A percentile compares a stretch with the other conserved stretches of the same genome.
Evolutionary conservation across 2,329 filamentous ascomycete genomes (phyloP).

Genomic region (Aspergillus novofumigatus): DNA sequence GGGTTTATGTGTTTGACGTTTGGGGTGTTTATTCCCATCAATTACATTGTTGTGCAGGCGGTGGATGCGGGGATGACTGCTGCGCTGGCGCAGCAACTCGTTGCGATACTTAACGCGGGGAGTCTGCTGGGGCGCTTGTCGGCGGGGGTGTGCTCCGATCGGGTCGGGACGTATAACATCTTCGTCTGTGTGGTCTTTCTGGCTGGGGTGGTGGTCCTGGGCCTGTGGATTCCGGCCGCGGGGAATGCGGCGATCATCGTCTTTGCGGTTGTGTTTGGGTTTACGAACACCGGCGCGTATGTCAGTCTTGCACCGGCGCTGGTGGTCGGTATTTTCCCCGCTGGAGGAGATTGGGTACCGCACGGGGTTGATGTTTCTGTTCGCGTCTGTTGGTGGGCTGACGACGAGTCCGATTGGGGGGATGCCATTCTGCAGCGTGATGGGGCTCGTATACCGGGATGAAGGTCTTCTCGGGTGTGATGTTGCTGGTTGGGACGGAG

Average conservation of each 20-base stretch:
- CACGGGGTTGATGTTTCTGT: constrained; percentile 57
- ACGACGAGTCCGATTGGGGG: constrained; percentile 65
- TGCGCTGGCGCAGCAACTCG: constrained; percentile 14
- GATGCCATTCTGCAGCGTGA: constrained; percentile 51
- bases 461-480: constrained; percentile 61
- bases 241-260: constrained; percentile 55
- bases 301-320: constrained; percentile 58
- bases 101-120: constrained; percentile 18
- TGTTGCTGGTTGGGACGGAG: constrained; percentile 38
- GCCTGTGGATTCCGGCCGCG: constrained; percentile 27
- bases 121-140: constrained; percentile 19
- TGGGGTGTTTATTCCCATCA: constrained; percentile 27
- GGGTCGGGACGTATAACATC: constrained; percentile 16
- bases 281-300: constrained; percentile 61
- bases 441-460: constrained; percentile 54
- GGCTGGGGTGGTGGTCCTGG: constrained; percentile 13
- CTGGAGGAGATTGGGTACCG: constrained; percentile 63
- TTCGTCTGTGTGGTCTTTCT: constrained; percentile 7
- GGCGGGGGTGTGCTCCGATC: constrained; percentile 12
- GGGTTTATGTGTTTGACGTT: constrained; percentile 25
- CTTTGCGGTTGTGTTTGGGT: constrained; percentile 62
- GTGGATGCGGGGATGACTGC: constrained; percentile 13
- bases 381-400: constrained; percentile 60
- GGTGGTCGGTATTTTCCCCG: constrained; percentile 59
- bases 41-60: constrained; percentile 17